Conservation (phyloP, 768 basidiomycete species). For the Boletus speciosus region DNA sequence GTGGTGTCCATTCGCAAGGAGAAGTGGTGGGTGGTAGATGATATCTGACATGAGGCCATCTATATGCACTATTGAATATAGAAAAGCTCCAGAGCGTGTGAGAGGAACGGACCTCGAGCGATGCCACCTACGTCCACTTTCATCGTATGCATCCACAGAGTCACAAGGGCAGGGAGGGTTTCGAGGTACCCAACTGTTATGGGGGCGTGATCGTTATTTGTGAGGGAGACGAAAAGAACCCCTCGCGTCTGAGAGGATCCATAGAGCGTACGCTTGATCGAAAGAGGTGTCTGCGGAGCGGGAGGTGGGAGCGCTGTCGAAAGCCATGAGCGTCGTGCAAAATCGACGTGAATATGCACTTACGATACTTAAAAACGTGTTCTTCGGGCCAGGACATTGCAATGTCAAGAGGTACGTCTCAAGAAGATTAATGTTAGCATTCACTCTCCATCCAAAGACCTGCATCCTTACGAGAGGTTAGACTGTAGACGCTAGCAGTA, state of each 20-base stretch:
- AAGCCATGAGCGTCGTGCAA: neutral
- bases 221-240: conserved; percentile 61
- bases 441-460: neutral
- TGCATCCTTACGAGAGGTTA: conserved; percentile 39
- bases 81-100: too few relatives aligned
- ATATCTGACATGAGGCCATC: conserved; percentile 64
- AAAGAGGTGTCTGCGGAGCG: conserved; percentile 48
- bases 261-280: conserved; percentile 63
- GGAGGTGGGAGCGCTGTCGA: conserved; percentile 36
- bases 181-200: conserved; percentile 67
- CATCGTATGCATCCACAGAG: conserved; percentile 83
- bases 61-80: conserved; percentile 21
- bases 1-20: conserved; percentile 15
- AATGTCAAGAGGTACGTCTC: conserved; percentile 47
- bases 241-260: conserved; percentile 78
- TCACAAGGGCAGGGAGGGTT: conserved; percentile 90
- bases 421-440: neutral
- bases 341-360: conserved; percentile 15
- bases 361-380: conserved; percentile 56
- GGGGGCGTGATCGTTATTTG: conserved; percentile 51
- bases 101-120: conserved; percentile 39
- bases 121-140: conserved; percentile 45
- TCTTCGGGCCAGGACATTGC: conserved; percentile 53
- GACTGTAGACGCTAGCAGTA: conserved; percentile 46
- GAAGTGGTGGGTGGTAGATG: conserved; percentile 48